Conservation (phyloP, 1,139 yeast species). For the Geotrichum aggregatum region DNA sequence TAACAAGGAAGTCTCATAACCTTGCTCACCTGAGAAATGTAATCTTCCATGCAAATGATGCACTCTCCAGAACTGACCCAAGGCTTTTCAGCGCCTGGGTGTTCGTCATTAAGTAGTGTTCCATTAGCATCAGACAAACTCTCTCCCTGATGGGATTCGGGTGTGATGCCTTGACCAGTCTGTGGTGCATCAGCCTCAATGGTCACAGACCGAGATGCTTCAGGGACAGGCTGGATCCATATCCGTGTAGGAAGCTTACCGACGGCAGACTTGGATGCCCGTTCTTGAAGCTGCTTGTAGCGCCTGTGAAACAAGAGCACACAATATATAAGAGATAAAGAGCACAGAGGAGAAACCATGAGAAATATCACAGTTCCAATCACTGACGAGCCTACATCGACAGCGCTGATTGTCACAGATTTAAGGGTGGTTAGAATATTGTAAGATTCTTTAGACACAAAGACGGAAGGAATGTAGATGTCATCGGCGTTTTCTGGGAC, state of each 20-base stretch:
- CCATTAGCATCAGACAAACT: neutral
- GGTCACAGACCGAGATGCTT: neutral
- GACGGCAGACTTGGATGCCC: conserved; percentile 40
- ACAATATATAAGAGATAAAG: conserved; percentile 40
- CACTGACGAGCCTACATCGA: conserved; percentile 35
- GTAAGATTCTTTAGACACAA: conserved; percentile 38
- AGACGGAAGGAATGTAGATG: conserved; percentile 40
- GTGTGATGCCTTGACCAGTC: neutral
- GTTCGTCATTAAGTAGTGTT: conserved; percentile 1
- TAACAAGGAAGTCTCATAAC: conserved; percentile 44
- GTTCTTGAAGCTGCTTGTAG: conserved; percentile 35
- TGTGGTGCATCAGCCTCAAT: neutral
- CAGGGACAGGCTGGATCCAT: conserved; percentile 30
- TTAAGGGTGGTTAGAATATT: conserved; percentile 30
- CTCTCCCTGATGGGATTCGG: neutral
- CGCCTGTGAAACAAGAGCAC: conserved; percentile 39
- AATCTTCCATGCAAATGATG: conserved; percentile 44
- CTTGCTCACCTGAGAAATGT: conserved; percentile 35
- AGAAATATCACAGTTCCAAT: conserved; percentile 40
- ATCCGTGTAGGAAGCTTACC: conserved; percentile 39
- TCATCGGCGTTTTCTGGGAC: conserved; percentile 29
- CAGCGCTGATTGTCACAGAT: conserved; percentile 35
- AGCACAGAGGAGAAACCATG: conserved; percentile 42
- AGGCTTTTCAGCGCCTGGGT: conserved; percentile 22
- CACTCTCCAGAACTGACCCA: conserved; percentile 43